A percentile compares a stretch with the other conserved stretches of the same genome.
Conservation (phyloP, 306 rosid species). For the Castanospermum australe region DNA sequence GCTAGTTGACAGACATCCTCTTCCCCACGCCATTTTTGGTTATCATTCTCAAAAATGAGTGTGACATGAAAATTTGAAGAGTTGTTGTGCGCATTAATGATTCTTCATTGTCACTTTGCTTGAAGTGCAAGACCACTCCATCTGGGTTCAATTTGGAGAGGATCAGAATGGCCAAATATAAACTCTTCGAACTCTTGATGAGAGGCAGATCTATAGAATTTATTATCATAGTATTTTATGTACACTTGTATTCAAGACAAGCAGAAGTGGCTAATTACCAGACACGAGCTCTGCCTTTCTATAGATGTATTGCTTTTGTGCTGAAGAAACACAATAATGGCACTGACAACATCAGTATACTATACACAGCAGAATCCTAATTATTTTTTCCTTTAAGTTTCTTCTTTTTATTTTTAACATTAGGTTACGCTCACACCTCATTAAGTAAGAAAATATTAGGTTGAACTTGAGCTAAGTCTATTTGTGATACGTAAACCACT, state of each 20-base stretch:
- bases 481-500: background rate
- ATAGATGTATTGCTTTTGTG: background rate
- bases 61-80: background rate
- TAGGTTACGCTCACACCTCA: background rate
- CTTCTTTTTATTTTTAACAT: background rate
- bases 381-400: background rate
- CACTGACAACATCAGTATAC: background rate
- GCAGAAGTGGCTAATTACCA: background rate
- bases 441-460: background rate
- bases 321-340: background rate
- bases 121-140: conserved; percentile 18
- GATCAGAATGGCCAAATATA: background rate
- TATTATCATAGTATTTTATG: conserved; percentile 8
- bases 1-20: background rate
- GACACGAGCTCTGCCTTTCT: background rate
- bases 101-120: conserved; percentile 19
- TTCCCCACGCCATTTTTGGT: background rate
- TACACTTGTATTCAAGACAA: background rate
- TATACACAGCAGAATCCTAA: background rate
- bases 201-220: background rate
- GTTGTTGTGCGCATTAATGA: background rate
- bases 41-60: background rate
- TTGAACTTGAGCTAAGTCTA: background rate
- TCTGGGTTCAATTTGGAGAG: conserved; percentile 2
- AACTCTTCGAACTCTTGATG: background rate